Conservation (phyloP, 2,329 filamentous ascomycete species). For the Ceratocystis alfenasii region DNA sequence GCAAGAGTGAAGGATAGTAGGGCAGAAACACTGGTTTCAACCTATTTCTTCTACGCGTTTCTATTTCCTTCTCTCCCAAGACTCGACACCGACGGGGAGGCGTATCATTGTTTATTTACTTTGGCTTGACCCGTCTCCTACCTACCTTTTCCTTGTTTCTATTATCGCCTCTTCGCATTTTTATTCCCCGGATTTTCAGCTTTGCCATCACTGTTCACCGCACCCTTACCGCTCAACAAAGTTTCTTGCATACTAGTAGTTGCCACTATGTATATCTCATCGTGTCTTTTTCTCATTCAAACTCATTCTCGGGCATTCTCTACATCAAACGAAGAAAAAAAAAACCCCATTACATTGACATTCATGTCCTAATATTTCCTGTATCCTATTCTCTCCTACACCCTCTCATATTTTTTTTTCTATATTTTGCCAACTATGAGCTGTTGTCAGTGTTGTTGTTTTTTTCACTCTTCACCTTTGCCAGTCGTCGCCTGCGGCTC, state of each 20-base stretch:
- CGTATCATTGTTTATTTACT: background rate
- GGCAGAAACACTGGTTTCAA: conserved; percentile 1
- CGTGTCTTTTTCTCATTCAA: background rate
- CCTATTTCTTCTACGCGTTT: background rate
- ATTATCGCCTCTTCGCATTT: background rate
- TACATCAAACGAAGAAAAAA: too few species aligned
- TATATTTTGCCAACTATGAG: background rate
- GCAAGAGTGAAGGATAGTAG: background rate
- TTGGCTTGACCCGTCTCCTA: background rate
- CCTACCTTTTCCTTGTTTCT: too few species aligned
- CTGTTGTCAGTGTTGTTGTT: background rate
- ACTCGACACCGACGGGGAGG: background rate
- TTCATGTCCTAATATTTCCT: background rate
- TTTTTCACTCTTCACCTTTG: background rate
- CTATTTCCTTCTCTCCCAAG: background rate
- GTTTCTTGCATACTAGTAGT: background rate
- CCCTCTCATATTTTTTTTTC: background rate
- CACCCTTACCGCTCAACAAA: background rate
- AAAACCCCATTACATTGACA: too few species aligned
- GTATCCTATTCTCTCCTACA: background rate
- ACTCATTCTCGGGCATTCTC: too few species aligned
- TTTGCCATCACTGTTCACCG: background rate
- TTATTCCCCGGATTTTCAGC: background rate
- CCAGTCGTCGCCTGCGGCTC: background rate
- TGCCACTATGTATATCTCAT: background rate